Percentiles rank a stretch among this genome's conserved stretches.
Evolutionary conservation across 1,284 basidiomycete species (phyloP).

Genomic region (Omphalotus olearius): DNA sequence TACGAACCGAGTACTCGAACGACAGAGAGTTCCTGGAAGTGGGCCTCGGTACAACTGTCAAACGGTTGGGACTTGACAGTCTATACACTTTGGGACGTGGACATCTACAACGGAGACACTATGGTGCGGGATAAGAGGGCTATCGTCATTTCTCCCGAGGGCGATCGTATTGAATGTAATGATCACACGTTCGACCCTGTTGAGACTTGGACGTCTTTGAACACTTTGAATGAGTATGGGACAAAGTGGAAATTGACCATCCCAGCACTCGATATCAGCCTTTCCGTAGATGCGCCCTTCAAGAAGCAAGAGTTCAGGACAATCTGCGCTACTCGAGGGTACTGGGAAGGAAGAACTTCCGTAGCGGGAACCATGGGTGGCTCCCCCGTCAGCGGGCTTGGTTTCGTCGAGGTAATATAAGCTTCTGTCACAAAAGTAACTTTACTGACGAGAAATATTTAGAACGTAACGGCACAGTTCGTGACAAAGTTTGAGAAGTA

Average conservation of each 20-base stretch:
- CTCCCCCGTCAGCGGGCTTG: background rate
- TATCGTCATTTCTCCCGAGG: background rate
- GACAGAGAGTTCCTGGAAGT: conserved; percentile 1
- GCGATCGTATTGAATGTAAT: background rate
- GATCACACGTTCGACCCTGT: background rate
- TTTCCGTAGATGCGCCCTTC: background rate
- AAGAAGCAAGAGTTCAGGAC: background rate
- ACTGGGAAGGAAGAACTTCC: conserved; percentile 2
- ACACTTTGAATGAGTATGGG: conserved; percentile 3
- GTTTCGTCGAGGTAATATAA: conserved; percentile 3
- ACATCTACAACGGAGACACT: background rate
- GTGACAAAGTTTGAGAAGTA: background rate
- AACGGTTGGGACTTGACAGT: background rate
- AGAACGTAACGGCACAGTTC: conserved; percentile 1
- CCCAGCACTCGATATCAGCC: background rate
- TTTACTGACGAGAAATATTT: background rate
- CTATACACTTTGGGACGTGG: conserved; percentile 3
- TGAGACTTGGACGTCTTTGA: background rate
- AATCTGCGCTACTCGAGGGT: background rate
- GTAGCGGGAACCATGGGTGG: background rate
- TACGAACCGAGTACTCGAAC: background rate
- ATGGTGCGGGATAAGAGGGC: background rate
- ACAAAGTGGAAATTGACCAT: conserved; percentile 1
- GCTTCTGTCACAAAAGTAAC: background rate
- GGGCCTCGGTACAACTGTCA: background rate